Base-by-base conservation (phyloP, 1,284 basidiomycete genomes). In the Rhodotorula mucilaginosa region DNA sequence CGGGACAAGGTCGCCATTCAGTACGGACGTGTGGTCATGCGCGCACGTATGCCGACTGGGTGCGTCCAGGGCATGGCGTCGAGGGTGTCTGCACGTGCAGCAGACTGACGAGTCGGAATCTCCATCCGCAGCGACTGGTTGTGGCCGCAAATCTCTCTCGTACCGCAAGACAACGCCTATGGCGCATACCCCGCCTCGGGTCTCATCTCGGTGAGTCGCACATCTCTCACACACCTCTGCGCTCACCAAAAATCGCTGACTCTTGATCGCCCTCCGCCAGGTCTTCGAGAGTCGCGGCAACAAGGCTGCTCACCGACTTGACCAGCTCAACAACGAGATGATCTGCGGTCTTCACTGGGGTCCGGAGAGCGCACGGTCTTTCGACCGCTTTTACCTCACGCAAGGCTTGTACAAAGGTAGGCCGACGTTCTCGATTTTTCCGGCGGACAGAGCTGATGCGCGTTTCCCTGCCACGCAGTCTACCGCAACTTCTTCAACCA, bases 401-500 rank as follows among this genome's bases (percentile, higher is more conserved):
- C 66, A 71, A 61, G 70, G 70, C 2, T 47, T 71, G 34, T 71
- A 68, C 70, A 71, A 71, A 49, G 64, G 68, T 70, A 47, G 10
- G 46, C 29, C 21, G 6, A 5, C 3, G 26, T 15, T 19, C 10
- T 18, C 21, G 8, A 49, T n/a, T 13, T 16, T 48, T 26, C 18
- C 18, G 23, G 39, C 39, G 39, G 7, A 8, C 61, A 31, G 46
- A 54, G 18, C 12, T 34, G 29, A 34, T 18, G 29, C 47, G 12
- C n/a, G 3, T 23, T 52, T 13, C 16, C 13, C 7, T 15, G 3
- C 0, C 39, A 44, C n/a, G n/a, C 48, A 70, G 70, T 71, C 34
- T 71, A 71, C 54, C 70, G 69, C n/a, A 61, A 61, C 47, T 71
- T 71, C 39, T 71, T 71, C 69, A 67, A 71, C 62, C 46, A 67